Evolutionary conservation across 2,329 filamentous ascomycete species (phyloP), one percentile per base, ranked within the genome.

Genomic region (Tolypocladium amazonense): DNA sequence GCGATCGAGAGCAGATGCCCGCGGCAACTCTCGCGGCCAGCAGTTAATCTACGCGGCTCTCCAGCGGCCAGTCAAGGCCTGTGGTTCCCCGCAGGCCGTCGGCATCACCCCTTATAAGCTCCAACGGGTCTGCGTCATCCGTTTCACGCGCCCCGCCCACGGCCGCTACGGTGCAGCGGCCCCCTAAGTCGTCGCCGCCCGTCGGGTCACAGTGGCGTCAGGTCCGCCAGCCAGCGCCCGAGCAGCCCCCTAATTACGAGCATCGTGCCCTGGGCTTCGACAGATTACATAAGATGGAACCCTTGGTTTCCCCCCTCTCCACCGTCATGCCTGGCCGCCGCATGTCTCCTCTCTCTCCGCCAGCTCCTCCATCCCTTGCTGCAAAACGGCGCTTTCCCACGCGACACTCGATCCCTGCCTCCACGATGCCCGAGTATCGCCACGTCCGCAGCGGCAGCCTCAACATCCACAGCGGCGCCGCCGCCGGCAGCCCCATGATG

Each of bases 381-480:
- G 38, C 58, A 25, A 56, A 38, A 56, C 53, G 54, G 58, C 58
- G 58, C 54, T 47, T 55, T 9, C 54, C 27, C 45, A 33, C 53
- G 45, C 57, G 57, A 47, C 60, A 56, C 38, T 58, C 60, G 57
- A 50, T 59, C 30, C 55, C 60, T 14, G 37, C 61, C 58, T 59
- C 60, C 62, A 67, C 65, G 65, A 78, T 80, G 74, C 75, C 79
- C 67, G 80, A 83, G 63, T 81, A 77, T 72, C 79, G 81, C 70
- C 83, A 85, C 72, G 73, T 78, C 70, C 81, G 83, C 68, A 80
- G 79, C 68, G 77, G 81, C 67, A 85, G 83, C 72, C 77, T 84
- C 71, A 83, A 77, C 69, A 80, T 81, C 61, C 73, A 77, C 62
- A 70, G 64, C 67, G 69, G 66, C 23, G 30, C 65, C 35, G 68